phyloP scores from a whole-genome alignment of 2,329 filamentous ascomycete species.

The Trichophyton benhamiae region DNA sequence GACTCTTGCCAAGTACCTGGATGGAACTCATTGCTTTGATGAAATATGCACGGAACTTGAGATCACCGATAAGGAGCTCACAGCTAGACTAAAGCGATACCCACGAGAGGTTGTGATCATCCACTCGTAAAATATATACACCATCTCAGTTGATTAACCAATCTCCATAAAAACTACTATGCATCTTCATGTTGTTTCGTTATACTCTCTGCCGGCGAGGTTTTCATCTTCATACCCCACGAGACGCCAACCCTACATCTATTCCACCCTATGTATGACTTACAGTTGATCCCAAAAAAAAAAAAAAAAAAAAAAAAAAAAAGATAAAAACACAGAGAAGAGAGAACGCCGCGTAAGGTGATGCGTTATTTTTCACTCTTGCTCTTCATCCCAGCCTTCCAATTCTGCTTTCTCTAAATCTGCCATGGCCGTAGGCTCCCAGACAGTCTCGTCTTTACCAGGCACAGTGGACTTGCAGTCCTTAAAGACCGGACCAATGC shows the following conservation, averaged over 20 bases:
- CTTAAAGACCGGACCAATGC: conserved; percentile 80
- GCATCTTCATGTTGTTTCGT: not conserved
- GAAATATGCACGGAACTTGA: conserved; percentile 40
- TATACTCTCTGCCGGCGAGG: not conserved
- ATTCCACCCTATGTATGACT: not conserved
- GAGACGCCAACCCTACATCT: not conserved
- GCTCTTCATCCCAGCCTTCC: conserved; percentile 70
- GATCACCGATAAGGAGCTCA: conserved; percentile 37
- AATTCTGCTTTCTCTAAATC: conserved; percentile 62
- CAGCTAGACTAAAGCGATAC: conserved; percentile 31
- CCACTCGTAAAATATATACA: conserved; percentile 26
- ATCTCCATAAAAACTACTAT: not conserved
- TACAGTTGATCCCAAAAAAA: not conserved
- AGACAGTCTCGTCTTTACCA: conserved; percentile 56
- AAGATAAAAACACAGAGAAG: not conserved
- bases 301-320: not conserved
- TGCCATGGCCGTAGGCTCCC: conserved; percentile 60
- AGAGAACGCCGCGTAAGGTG: not conserved
- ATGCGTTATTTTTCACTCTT: conserved; percentile 39
- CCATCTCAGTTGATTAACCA: not conserved
- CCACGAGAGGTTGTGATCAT: conserved; percentile 36
- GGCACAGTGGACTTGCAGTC: conserved; percentile 69
- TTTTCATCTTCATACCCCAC: not conserved
- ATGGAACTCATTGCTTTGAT: conserved; percentile 40
- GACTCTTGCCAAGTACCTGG: conserved; percentile 31